A percentile compares a stretch with the other conserved stretches of the same genome.
Conservation (phyloP, 2,329 filamentous ascomycete species). For the Dactylonectria estremocensis region DNA sequence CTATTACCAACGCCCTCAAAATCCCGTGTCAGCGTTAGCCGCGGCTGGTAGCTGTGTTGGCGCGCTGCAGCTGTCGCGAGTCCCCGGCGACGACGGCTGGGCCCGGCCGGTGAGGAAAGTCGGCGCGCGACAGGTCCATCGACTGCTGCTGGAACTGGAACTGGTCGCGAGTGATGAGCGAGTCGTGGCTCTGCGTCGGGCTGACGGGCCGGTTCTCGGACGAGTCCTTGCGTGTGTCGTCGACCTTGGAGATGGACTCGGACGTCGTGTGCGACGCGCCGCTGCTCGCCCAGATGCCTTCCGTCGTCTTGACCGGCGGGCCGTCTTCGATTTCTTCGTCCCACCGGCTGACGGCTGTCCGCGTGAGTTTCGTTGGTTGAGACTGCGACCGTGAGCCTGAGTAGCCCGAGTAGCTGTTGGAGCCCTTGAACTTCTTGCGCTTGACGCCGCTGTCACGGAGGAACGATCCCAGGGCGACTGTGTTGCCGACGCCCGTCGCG, state of each 20-base stretch:
- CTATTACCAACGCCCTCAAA: background rate
- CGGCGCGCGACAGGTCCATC: slow-evolving; percentile 29
- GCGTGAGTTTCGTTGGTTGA: slow-evolving; percentile 39
- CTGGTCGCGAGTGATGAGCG: slow-evolving; percentile 45
- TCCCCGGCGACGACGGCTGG: slow-evolving; percentile 38
- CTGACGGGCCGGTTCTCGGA: slow-evolving; percentile 36
- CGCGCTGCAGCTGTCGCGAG: slow-evolving; percentile 36
- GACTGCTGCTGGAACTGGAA: slow-evolving; percentile 24
- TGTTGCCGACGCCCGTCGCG: slow-evolving; percentile 87
- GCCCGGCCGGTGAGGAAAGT: slow-evolving; percentile 31
- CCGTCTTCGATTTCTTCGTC: slow-evolving; percentile 44
- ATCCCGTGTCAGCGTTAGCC: background rate
- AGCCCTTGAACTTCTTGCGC: slow-evolving; percentile 83
- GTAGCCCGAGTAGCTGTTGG: slow-evolving; percentile 54
- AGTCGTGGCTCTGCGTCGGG: slow-evolving; percentile 49
- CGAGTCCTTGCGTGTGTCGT: slow-evolving; percentile 35
- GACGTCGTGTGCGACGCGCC: slow-evolving; percentile 37
- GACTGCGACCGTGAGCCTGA: slow-evolving; percentile 46
- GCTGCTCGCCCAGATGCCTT: slow-evolving; percentile 46
- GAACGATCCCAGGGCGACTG: slow-evolving; percentile 89
- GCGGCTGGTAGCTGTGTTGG: slow-evolving; percentile 5
- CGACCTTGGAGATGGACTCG: slow-evolving; percentile 41
- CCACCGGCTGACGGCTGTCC: slow-evolving; percentile 42
- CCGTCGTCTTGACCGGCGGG: slow-evolving; percentile 39
- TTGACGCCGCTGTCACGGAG: slow-evolving; percentile 89